These are phyloP conservation scores for Aspergillus chevalieri DNA, from an alignment of 2,329 filamentous ascomycete species.

Conservation along the genomic window DNA sequence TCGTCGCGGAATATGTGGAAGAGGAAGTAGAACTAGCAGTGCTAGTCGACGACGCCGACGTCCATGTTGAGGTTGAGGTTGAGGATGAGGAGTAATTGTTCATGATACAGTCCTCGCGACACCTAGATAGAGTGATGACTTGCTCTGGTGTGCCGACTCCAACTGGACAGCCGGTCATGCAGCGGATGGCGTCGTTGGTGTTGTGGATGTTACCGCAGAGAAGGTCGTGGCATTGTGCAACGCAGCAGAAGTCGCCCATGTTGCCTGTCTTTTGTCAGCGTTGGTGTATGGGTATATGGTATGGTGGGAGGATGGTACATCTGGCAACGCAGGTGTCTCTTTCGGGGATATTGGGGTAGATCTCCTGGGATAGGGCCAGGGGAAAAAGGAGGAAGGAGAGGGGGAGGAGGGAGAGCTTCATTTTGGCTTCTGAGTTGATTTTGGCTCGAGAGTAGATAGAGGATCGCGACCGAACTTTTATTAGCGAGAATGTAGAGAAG, in stretches of 20 bases:
- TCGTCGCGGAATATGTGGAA: too few relatives aligned
- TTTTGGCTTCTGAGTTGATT: constrained; percentile 14
- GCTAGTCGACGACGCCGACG: not conserved
- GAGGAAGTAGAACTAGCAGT: too few relatives aligned
- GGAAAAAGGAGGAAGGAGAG: constrained; percentile 42
- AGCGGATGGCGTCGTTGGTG: constrained; percentile 47
- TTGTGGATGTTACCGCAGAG: constrained; percentile 48
- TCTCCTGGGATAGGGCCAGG: constrained; percentile 38
- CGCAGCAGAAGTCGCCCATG: constrained; percentile 45
- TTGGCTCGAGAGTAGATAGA: not conserved
- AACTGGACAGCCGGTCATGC: constrained; percentile 49
- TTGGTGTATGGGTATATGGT: not conserved
- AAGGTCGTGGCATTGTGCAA: constrained; percentile 46
- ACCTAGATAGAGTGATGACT: not conserved
- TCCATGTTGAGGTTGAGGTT: not conserved
- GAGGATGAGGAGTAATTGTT: not conserved
- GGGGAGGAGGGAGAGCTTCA: constrained; percentile 41
- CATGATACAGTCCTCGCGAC: not conserved
- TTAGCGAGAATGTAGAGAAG: not conserved
- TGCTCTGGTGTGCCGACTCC: constrained; percentile 12
- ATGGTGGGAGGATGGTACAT: constrained; percentile 20
- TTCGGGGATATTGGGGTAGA: constrained; percentile 28
- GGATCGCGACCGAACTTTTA: too few relatives aligned
- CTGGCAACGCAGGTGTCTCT: constrained; percentile 29
- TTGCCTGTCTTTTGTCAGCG: constrained; percentile 25